Evolutionary conservation across 345 rosid species (phyloP).

Genomic region (Excoecaria cochinchinensis): DNA sequence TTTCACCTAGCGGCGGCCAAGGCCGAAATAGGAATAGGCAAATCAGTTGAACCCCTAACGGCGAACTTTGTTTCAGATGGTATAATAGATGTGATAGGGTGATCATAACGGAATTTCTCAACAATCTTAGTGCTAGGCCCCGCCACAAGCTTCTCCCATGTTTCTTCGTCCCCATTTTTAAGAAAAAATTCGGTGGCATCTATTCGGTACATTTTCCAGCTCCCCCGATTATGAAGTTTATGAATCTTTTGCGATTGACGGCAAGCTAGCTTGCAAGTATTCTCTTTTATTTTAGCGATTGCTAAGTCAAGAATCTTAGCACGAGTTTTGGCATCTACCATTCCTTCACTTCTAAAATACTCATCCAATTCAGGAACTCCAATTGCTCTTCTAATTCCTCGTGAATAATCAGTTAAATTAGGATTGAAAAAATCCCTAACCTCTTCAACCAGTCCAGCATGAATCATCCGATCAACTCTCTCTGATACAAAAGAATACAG

Average conservation of each 20-base stretch:
- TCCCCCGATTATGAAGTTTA: constrained; percentile 49
- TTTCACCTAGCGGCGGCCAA: constrained; percentile 39
- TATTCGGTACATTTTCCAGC: constrained; percentile 65
- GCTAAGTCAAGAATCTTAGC: constrained; percentile 44
- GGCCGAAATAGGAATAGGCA: constrained; percentile 37
- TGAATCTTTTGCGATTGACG: constrained; percentile 62
- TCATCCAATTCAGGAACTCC: constrained; percentile 78
- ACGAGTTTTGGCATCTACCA: constrained; percentile 25
- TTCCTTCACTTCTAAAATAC: constrained; percentile 41
- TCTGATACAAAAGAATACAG: constrained; percentile 62
- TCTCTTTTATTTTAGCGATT: constrained; percentile 57
- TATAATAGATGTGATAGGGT: constrained; percentile 31
- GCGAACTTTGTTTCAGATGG: constrained; percentile 21
- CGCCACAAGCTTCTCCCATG: constrained; percentile 65
- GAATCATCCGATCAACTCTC: constrained; percentile 77
- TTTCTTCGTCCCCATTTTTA: constrained; percentile 49
- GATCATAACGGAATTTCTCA: constrained; percentile 41
- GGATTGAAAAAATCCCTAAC: constrained; percentile 56
- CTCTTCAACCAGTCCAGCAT: constrained; percentile 67
- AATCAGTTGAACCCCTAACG: not conserved
- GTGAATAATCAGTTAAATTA: constrained; percentile 37
- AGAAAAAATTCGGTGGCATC: constrained; percentile 76
- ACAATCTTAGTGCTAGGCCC: constrained; percentile 55
- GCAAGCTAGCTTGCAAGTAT: constrained; percentile 49
- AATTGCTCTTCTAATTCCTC: constrained; percentile 71